Evolutionary conservation across 805 yeast genomes (phyloP), one percentile per base, ranked within the genome.

Genomic region (Pichia deserticola): DNA sequence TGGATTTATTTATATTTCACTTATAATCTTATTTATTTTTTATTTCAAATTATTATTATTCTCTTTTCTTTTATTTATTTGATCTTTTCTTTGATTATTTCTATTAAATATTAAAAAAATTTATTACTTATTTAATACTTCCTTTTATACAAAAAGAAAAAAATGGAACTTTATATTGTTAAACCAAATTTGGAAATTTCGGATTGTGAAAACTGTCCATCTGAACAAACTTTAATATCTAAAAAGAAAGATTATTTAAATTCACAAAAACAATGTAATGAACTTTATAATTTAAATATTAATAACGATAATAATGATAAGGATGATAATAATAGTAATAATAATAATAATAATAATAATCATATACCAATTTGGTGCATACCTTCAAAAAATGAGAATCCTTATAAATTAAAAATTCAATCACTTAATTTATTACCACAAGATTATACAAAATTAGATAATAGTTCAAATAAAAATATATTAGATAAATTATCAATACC

Each of bases 151-250:
- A 36, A 36, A n/a, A 34, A 34, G n/a, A 41, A 20, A 5, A 62
- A 20, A 5, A 62, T 63, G 67, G 63, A 65, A 38, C 37, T 64
- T 13, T 65, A 56, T 41, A 51, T 65, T 45, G 66, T 64, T 25
- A 60, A 61, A 41, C 67, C 69, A n/a, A 64, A 65, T 38, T 54
- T 64, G 10, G 53, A 63, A 43, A 40, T 65, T 30, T 55, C 62
- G 12, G 51, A 57, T 28, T 63, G 67, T 44, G 58, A 64, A 25
- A 48, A 54, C 15, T 54, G 56, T 36, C 64, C 66, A 1, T 52
- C 54, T 5, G 44, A 51, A 8, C 50, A 55, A 12, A 47, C 54
- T 1, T 40, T 64, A 9, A 50, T 55, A 5, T 42, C 46, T 9
- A 57, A 54, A 39, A 60, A 56, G 45, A 15, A 53, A 9, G 39